Evolutionary conservation across 2,329 filamentous ascomycete genomes (phyloP).

Genomic region (Ceratocystis destructans): DNA sequence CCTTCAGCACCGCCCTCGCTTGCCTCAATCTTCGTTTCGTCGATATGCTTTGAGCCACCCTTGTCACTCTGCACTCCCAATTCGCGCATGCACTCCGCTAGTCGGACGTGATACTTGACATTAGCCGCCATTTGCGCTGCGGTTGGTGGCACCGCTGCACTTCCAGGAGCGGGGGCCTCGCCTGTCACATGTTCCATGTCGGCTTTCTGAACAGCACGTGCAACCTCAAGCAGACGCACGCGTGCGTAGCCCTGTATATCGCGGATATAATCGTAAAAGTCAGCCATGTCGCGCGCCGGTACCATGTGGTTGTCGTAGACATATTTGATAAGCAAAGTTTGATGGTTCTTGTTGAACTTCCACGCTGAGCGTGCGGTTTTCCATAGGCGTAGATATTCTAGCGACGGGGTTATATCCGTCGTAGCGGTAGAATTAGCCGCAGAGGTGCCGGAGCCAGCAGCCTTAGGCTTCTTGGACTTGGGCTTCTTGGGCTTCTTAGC

Average conservation of each 20-base stretch:
- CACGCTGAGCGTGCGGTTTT: constrained; percentile 55
- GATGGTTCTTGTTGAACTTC: constrained; percentile 96
- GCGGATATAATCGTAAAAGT: constrained; percentile 63
- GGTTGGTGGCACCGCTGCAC: constrained; percentile 12
- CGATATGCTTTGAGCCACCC: constrained; percentile 27
- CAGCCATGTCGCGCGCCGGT: constrained; percentile 52
- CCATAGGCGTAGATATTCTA: constrained; percentile 67
- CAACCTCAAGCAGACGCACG: constrained; percentile 52
- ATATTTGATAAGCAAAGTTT: constrained; percentile 73
- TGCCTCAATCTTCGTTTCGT: constrained; percentile 41
- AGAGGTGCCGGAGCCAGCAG: constrained; percentile 25
- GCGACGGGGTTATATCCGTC: constrained; percentile 45
- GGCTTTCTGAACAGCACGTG: constrained; percentile 45
- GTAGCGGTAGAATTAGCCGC: constrained; percentile 26
- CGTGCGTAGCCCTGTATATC: constrained; percentile 66
- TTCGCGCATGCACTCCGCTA: constrained; percentile 39
- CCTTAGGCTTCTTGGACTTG: constrained; percentile 29
- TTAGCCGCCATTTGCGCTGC: constrained; percentile 24
- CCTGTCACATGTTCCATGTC: constrained; percentile 40
- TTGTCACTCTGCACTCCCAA: constrained; percentile 33
- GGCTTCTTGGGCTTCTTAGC: constrained; percentile 27
- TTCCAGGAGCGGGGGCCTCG: constrained; percentile 24
- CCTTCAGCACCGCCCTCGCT: constrained; percentile 21
- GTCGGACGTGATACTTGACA: constrained; percentile 38
- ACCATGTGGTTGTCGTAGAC: constrained; percentile 59